Evolutionary conservation across 441 rosid species (phyloP), one percentile per base, ranked within the genome.

Genomic region (Pelargonium myrrhifolium): DNA sequence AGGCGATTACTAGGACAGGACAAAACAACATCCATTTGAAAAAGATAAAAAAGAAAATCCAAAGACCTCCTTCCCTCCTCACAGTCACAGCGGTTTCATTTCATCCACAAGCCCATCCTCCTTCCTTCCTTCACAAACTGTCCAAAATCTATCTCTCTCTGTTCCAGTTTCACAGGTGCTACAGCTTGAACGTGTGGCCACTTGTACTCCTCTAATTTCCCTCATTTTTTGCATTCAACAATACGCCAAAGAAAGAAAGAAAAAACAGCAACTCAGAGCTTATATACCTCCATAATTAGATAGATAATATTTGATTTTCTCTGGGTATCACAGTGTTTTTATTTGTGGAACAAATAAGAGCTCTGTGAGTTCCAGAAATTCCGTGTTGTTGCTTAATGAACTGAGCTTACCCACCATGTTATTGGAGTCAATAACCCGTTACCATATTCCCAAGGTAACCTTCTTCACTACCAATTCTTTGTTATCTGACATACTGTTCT

Each of bases 351-450:
- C 28, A 24, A 37, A 40, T 35, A 66, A 64, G 65, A 68, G 72
- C 58, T 28, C 11, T 14, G 51, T 22, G 53, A 12, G 37, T n/a
- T 47, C 43, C 51, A 42, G 59, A 3, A 31, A n/a, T 77, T 45
- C 6, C 17, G 62, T 9, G 24, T 22, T 22, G 1, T 3, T 64
- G 67, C 66, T 62, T 62, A 35, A 4, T 55, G 3, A 75, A 3
- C 53, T 22, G 17, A 45, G 59, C 60, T 55, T 18, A 55, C 26
- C 26, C 72, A 71, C 67, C 67, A 82, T 55, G 60, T 55, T 87
- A 87, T 63, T 85, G 86, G 90, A 87, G 71, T 79, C 88, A 35
- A 21, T 86, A 68, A 66, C 81, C 71, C 79, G 77, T 73, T 76
- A 80, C 69, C 81, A 79, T 59, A 42, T 73, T 67, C 81, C 89